Base-by-base conservation (phyloP, 2,329 filamentous ascomycete genomes). In the Exserohilum rostratum region DNA sequence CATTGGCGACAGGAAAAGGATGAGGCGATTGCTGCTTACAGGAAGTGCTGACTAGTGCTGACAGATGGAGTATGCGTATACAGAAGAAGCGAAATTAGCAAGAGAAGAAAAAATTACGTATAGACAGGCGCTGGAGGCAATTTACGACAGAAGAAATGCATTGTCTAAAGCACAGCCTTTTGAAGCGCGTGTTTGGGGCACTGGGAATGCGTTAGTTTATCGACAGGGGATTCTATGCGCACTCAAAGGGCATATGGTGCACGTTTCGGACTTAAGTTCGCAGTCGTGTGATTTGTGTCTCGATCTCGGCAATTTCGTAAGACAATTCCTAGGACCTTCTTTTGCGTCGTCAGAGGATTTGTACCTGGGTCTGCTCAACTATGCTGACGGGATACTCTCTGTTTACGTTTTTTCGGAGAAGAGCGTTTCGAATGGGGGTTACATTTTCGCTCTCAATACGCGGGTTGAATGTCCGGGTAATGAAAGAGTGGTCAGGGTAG, bases 171-270 rank as follows among this genome's bases (percentile, higher is more conserved):
- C 86, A 5, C 74, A 79, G 29, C 90, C 90, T 0, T 91, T 85
- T 67, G 80, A 84, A 0, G 82, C 83, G 13, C 82, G 82, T 2
- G 76, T 87, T 0, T 67, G 91, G 29, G 88, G 82, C 3, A 77
- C 84, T 47, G 87, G 82, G 3, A 81, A 85, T 20, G 78, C 80
- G 3, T 90, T 87, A 71, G 70, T 86, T 2, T 91, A 89, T 68
- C 77, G 79, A 15, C 80, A 85, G 53, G 87, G 89, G 5, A 79
- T 84, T 10, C 75, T 92, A 13, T 90, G 87, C 62, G 88, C 91
- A 66, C 80, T 84, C 10, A 68, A 79, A 35, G 78, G 80, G 46
- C 73, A 76, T 42, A 76, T 73, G 33, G 78, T 92, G 22, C 82
- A 84, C 3, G 71, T 90, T 22, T 77, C 89, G 43, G 78, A 88